Conservation (phyloP, 768 basidiomycete species). For the Sutorius australiensis region DNA sequence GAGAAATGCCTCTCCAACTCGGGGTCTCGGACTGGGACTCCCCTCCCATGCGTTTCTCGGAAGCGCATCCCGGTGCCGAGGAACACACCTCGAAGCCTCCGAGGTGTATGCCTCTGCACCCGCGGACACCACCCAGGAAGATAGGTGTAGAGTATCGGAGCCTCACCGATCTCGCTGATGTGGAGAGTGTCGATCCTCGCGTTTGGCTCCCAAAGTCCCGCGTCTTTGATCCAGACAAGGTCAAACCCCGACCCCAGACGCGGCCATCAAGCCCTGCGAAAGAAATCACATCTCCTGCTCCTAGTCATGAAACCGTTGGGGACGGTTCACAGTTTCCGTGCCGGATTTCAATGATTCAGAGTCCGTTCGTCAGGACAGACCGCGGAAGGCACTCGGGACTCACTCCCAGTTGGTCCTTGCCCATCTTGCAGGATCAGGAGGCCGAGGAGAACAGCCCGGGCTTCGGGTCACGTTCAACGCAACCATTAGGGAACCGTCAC, state of each 20-base stretch:
- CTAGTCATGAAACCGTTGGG: neutral
- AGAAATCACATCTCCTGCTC: neutral
- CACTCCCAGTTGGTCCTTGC: constrained; percentile 19
- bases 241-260: constrained; percentile 22
- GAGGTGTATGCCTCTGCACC: constrained; percentile 9
- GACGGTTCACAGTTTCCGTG: neutral
- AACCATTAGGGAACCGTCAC: neutral
- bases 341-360: neutral
- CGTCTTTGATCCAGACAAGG: constrained; percentile 24
- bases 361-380: constrained; percentile 17
- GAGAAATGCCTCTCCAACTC: neutral
- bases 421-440: constrained; percentile 7
- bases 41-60: neutral
- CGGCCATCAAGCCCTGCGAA: constrained; percentile 25
- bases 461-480: neutral
- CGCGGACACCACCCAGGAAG: constrained; percentile 1
- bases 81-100: constrained; percentile 4
- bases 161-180: constrained; percentile 16
- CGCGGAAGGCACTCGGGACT: constrained; percentile 21
- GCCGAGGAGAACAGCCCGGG: neutral
- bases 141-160: constrained; percentile 21
- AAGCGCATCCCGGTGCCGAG: constrained; percentile 7
- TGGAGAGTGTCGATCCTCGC: constrained; percentile 20
- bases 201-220: constrained; percentile 26
- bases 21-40: constrained; percentile 9